Evolutionary conservation across 306 rosid species (phyloP), one percentile per base, ranked within the genome.

Genomic region (Comarum palustre): DNA sequence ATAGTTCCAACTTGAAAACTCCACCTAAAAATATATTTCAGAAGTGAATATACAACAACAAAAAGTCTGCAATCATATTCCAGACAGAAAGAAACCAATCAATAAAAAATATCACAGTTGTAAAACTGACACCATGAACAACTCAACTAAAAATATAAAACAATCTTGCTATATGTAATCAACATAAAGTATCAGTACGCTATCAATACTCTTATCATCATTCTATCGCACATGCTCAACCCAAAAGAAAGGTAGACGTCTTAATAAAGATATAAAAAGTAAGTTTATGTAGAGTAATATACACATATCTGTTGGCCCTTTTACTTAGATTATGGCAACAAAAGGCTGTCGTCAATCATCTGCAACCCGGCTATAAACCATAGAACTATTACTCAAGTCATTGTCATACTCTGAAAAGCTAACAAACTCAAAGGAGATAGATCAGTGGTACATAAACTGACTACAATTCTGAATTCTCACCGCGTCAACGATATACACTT

Each of bases 1-100:
- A 93, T 45, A 93, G 83, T 82, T 93, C 98, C 86, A 93, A 85
- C 82, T 93, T 93, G 89, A 93, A 93, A 73, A 93, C 98, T 15
- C 98, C 98, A 20, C 98, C 98, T 93, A 75, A 54, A 54, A 8
- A 73, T 32, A 70, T 39, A 66, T 69, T 47, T 59, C 70, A 11
- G 0, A 80, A 46, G 31, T 43, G 32, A 75, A 81, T 65, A 81
- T 43, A 55, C 69, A 8, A 57, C 6, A 20, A 9, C 12, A 7
- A 54, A 0, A 14, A 57, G 8, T 22, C 31, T 19, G 31, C 13
- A 17, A 51, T 4, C 9, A 14, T 14, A 38, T 27, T n/a, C 16
- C 50, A 58, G 25, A 75, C 16, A 72, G 4, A 20, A 34, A 29
- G 64, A 22, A 22, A 70, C 17, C 50, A 32, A 13, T 38, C 19